Evolutionary conservation across 352 stramenopile genomes (phyloP).

Genomic region (Globisporangium parvum): DNA sequence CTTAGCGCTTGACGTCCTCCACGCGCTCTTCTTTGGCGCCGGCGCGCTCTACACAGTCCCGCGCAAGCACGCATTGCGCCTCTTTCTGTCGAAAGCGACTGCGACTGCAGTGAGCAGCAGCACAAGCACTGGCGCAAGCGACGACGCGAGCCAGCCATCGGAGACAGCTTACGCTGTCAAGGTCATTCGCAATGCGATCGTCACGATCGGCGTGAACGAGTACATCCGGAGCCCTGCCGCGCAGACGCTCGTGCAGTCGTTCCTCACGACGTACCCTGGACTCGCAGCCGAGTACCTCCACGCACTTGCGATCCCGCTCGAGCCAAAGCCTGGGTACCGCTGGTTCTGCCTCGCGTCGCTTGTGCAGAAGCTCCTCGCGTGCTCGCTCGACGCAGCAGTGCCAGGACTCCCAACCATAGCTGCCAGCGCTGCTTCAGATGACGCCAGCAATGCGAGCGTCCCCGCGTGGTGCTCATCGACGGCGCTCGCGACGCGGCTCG

Average conservation of each 20-base stretch:
- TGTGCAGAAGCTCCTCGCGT: slow-evolving; percentile 58
- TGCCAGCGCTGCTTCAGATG: neutral
- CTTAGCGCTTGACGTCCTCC: slow-evolving; percentile 32
- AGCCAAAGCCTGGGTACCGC: slow-evolving; percentile 64
- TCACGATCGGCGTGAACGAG: slow-evolving; percentile 59
- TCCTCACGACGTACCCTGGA: slow-evolving; percentile 58
- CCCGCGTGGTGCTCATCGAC: slow-evolving; percentile 43
- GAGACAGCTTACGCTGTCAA: slow-evolving; percentile 47
- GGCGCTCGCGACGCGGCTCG: slow-evolving; percentile 45
- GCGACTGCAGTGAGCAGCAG: neutral
- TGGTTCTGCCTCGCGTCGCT: slow-evolving; percentile 78
- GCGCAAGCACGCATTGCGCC: slow-evolving; percentile 27
- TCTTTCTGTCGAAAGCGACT: slow-evolving; percentile 42
- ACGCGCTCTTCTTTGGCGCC: slow-evolving; percentile 54
- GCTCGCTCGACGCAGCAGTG: slow-evolving; percentile 33
- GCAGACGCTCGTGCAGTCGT: slow-evolving; percentile 43
- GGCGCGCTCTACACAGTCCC: slow-evolving; percentile 51
- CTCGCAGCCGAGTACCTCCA: slow-evolving; percentile 56
- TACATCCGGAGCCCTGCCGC: slow-evolving; percentile 42
- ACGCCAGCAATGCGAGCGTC: neutral
- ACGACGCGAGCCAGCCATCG: slow-evolving; percentile 23
- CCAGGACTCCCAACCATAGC: slow-evolving; percentile 17
- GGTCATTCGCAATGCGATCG: slow-evolving; percentile 60
- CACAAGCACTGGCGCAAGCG: neutral
- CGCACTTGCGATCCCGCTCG: slow-evolving; percentile 50